Evolutionary conservation across 805 yeast genomes (phyloP).

Genomic region (Starmerella geochares): DNA sequence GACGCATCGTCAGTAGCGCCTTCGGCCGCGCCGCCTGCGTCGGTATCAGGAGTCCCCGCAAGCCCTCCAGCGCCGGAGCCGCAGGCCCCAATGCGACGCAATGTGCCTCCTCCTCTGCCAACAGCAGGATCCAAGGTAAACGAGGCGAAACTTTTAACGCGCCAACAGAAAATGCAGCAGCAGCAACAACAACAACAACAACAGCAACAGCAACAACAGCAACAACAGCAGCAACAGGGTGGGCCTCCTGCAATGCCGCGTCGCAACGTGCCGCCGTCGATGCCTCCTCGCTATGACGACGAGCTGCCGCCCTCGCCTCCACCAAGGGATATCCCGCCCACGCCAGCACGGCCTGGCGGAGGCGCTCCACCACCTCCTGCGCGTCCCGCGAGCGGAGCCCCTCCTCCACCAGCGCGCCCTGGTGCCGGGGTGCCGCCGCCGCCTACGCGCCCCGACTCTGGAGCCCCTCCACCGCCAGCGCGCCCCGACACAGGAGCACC

Average conservation of each 20-base stretch:
- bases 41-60: constrained; percentile 19
- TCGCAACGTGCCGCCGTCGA: neutral
- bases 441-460: neutral
- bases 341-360: neutral
- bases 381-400: constrained; percentile 15
- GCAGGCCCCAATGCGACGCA: constrained; percentile 16
- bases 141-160: constrained; percentile 16
- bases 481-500: constrained; percentile 20
- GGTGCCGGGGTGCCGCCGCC: neutral
- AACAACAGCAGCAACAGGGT: neutral
- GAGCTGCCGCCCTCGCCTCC: constrained; percentile 8
- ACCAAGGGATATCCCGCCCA: neutral
- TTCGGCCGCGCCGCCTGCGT: constrained; percentile 15
- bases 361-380: constrained; percentile 21
- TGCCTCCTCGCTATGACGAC: constrained; percentile 6
- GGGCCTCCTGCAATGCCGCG: neutral
- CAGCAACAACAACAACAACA: constrained; percentile 2
- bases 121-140: constrained; percentile 18
- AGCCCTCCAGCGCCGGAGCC: constrained; percentile 3
- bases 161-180: constrained; percentile 10
- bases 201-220: neutral
- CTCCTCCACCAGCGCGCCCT: constrained; percentile 19
- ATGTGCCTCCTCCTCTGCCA: constrained; percentile 19
- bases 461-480: constrained; percentile 1
- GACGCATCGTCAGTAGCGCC: constrained; percentile 5